Evolutionary conservation across 192 early-diverging fungal species (phyloP).

Genomic region (Jimgerdemannia flammicorona): DNA sequence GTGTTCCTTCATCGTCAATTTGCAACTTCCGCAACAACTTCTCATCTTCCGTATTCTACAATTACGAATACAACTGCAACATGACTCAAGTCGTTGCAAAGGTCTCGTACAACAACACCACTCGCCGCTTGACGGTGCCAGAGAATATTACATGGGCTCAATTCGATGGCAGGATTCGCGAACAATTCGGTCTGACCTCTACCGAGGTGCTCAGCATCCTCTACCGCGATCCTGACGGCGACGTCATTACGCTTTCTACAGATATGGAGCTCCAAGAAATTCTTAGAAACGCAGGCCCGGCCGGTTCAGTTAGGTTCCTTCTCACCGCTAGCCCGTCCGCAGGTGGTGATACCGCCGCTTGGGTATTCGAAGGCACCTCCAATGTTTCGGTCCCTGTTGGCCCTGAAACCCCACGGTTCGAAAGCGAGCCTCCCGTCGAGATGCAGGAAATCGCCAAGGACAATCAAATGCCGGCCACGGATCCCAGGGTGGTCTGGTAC

Average conservation of each 20-base stretch:
- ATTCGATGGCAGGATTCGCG: conserved; percentile 1
- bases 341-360: neutral
- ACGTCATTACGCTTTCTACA: neutral
- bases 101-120: neutral
- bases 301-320: neutral
- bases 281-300: neutral
- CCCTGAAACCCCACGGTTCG: neutral
- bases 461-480: neutral
- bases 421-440: neutral
- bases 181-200: neutral
- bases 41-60: too few species aligned
- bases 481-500: too few species aligned
- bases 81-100: neutral
- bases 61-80: neutral
- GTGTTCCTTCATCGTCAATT: too few species aligned
- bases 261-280: neutral
- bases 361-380: conserved; percentile 1
- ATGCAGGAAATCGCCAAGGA: neutral
- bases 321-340: neutral
- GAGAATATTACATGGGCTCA: neutral
- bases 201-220: neutral
- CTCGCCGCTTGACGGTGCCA: neutral
- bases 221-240: neutral
- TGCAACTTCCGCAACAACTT: too few species aligned
- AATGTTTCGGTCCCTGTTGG: neutral